Percentiles rank a stretch among this genome's conserved stretches.
Conservation (phyloP, 2,329 filamentous ascomycete genomes). For the Fusarium camptoceras region DNA sequence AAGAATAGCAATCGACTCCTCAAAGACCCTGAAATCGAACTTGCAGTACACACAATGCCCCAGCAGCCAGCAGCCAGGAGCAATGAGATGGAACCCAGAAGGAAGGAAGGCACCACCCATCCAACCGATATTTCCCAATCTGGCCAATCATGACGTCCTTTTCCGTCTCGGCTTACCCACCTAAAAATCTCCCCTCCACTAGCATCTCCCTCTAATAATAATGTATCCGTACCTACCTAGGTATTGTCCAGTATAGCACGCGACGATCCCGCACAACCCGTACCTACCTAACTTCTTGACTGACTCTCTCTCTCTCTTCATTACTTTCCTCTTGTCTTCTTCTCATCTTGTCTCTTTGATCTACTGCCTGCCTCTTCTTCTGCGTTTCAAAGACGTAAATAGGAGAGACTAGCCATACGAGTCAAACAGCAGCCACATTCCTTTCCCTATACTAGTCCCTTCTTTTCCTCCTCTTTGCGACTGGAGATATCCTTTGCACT, state of each 20-base stretch:
- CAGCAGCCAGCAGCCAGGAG: background rate
- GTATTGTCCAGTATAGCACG: constrained; percentile 3
- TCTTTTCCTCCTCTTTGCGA: constrained; percentile 1
- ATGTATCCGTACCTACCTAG: background rate
- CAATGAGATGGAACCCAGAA: constrained; percentile 3
- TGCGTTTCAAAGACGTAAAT: background rate
- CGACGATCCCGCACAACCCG: constrained; percentile 41
- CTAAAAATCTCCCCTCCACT: constrained; percentile 23
- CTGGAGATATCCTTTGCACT: background rate
- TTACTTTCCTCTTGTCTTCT: background rate
- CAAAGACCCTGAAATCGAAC: background rate
- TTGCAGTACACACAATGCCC: background rate
- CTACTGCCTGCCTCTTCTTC: background rate
- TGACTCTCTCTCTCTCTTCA: background rate
- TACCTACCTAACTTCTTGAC: background rate
- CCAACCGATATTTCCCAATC: background rate
- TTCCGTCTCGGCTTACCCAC: constrained; percentile 34
- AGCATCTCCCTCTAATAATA: constrained; percentile 35
- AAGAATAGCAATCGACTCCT: background rate
- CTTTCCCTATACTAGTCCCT: constrained; percentile 2
- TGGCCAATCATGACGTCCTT: constrained; percentile 22
- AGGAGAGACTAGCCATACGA: background rate
- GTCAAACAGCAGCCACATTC: constrained; percentile 3
- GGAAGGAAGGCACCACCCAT: constrained; percentile 3
- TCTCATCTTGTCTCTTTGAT: background rate